Conservation (phyloP, 148 eudicot genomes). For the Chenopodium suecicum region DNA sequence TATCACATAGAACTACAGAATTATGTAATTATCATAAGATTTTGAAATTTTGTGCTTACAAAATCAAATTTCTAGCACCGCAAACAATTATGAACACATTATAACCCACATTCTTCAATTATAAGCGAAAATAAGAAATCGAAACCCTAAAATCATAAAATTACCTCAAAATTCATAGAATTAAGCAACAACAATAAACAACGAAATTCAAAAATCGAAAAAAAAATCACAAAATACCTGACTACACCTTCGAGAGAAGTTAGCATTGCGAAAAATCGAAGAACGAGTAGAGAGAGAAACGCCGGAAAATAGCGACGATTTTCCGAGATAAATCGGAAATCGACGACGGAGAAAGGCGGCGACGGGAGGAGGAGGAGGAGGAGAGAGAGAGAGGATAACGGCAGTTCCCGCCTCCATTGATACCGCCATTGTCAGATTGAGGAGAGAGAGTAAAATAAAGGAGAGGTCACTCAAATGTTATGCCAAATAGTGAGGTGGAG, state of each 20-base stretch:
- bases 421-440: constrained; percentile 22
- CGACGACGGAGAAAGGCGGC: background rate
- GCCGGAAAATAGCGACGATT: constrained; percentile 5
- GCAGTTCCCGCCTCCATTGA: constrained; percentile 39
- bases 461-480: background rate
- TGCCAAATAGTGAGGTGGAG: background rate
- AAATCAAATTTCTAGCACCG: background rate
- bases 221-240: constrained; percentile 20
- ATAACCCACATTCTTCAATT: background rate
- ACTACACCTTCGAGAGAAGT: constrained; percentile 20
- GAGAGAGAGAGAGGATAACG: constrained; percentile 28
- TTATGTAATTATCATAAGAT: background rate
- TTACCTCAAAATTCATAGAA: background rate
- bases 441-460: background rate
- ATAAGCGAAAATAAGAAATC: background rate
- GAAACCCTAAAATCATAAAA: background rate
- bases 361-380: constrained; percentile 18
- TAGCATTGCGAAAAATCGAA: constrained; percentile 9
- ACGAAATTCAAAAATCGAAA: background rate
- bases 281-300: constrained; percentile 15
- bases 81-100: background rate
- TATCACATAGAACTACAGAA: background rate
- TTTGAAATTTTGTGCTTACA: background rate
- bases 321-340: background rate
- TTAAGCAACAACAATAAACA: background rate